Conservation (phyloP, 148 eudicot genomes). For the Vaccinium myrtillus region DNA sequence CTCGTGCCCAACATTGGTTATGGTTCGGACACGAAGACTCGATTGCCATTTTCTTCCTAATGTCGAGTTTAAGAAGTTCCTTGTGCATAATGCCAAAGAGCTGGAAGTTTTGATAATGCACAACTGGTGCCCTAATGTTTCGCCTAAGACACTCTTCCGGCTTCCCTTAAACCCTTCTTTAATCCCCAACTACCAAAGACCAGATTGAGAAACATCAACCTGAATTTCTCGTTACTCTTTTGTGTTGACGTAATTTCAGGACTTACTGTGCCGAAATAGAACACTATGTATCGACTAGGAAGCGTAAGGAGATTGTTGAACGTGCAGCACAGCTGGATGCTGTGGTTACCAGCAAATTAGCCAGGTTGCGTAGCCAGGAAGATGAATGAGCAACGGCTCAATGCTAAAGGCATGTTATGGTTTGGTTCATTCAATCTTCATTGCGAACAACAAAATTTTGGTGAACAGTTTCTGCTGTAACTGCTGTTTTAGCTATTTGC, state of each 20-base stretch:
- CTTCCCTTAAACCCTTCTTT: not conserved
- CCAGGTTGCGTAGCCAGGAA: slow-evolving; percentile 48
- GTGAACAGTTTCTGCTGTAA: no score
- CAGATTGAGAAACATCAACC: not conserved
- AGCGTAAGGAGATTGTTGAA: slow-evolving; percentile 44
- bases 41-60: slow-evolving; percentile 26
- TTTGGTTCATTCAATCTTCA: no score
- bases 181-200: not conserved
- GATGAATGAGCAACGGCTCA: slow-evolving; percentile 31
- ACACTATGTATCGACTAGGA: slow-evolving; percentile 41
- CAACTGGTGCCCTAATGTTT: not conserved
- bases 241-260: slow-evolving; percentile 22
- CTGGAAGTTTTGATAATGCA: slow-evolving; percentile 19
- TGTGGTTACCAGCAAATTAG: slow-evolving; percentile 44
- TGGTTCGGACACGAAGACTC: slow-evolving; percentile 28
- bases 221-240: not conserved
- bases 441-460: no score
- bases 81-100: slow-evolving; percentile 21
- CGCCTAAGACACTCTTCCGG: not conserved
- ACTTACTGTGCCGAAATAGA: slow-evolving; percentile 49
- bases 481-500: no score
- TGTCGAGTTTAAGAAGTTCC: slow-evolving; percentile 29
- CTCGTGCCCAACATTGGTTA: slow-evolving; percentile 35
- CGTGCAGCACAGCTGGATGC: slow-evolving; percentile 47
- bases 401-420: no score